Evolutionary conservation across 768 basidiomycete species (phyloP).

Genomic region (Serendipita indica): DNA sequence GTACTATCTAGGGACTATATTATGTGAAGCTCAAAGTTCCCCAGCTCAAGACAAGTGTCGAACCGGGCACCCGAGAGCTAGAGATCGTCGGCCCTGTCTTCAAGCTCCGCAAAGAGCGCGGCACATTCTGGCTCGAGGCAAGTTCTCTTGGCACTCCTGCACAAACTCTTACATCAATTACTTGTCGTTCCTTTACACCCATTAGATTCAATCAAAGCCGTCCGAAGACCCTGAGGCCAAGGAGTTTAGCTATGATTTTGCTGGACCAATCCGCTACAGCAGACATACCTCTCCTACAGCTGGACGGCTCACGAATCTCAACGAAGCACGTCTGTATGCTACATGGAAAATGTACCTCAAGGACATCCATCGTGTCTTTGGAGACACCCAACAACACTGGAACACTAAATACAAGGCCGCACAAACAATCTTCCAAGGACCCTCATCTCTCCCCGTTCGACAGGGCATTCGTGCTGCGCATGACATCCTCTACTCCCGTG

Average conservation of each 20-base stretch:
- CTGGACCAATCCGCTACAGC: conserved; percentile 59
- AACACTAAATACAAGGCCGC: conserved; percentile 53
- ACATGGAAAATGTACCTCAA: conserved; percentile 58
- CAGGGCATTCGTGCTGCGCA: conserved; percentile 59
- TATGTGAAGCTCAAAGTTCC: not conserved
- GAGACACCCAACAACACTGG: conserved; percentile 48
- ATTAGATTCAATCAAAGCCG: conserved; percentile 43
- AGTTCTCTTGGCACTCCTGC: conserved; percentile 14
- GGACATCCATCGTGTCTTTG: conserved; percentile 44
- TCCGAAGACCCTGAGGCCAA: conserved; percentile 24
- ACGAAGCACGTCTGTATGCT: conserved; percentile 50
- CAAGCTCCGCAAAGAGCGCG: conserved; percentile 28
- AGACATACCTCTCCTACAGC: conserved; percentile 57
- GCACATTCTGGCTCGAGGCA: conserved; percentile 60
- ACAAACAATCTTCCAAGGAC: conserved; percentile 53
- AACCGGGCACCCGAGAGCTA: conserved; percentile 46
- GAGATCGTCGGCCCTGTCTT: conserved; percentile 42
- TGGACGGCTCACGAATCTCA: conserved; percentile 45
- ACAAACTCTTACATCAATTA: not conserved
- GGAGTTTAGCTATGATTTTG: conserved; percentile 45
- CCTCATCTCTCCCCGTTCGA: conserved; percentile 46
- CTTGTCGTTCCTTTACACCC: not conserved
- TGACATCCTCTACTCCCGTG: conserved; percentile 57
- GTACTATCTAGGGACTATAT: not conserved
- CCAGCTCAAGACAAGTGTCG: conserved; percentile 34